Evolutionary conservation across 345 rosid species (phyloP).

Genomic region (Mallotus nudiflorus): DNA sequence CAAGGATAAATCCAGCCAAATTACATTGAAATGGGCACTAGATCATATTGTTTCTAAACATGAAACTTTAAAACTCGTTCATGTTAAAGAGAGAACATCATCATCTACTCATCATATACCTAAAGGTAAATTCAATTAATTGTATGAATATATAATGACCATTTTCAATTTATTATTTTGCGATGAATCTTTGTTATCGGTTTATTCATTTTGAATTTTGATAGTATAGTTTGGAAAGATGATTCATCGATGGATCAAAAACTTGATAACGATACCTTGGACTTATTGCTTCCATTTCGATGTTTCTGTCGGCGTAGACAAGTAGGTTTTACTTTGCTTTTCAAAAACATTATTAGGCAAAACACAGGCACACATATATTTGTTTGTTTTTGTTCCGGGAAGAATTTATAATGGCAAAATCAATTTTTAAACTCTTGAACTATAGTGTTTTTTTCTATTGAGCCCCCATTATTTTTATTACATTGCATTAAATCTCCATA

Average conservation of each 20-base stretch:
- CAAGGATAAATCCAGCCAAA: conserved; percentile 22
- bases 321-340: conserved; percentile 32
- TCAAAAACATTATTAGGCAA: too few species aligned
- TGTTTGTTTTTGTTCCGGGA: too few species aligned
- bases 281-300: conserved; percentile 51
- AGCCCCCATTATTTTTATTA: too few species aligned
- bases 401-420: too few species aligned
- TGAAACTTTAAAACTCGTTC: conserved; percentile 50
- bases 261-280: conserved; percentile 18
- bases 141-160: too few species aligned
- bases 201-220: neutral
- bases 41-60: conserved; percentile 14
- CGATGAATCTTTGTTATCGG: too few species aligned
- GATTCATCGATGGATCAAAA: conserved; percentile 24
- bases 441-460: too few species aligned
- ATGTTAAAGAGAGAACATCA: conserved; percentile 45
- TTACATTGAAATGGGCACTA: conserved; percentile 26
- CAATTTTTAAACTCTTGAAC: too few species aligned
- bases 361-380: too few species aligned
- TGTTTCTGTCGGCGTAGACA: conserved; percentile 57
- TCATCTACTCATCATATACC: neutral
- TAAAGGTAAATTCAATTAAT: too few species aligned
- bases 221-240: conserved; percentile 1
- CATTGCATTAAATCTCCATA: too few species aligned
- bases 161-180: too few species aligned